Conservation (phyloP, 208 protist species). For the Trypanosoma brucei region DNA sequence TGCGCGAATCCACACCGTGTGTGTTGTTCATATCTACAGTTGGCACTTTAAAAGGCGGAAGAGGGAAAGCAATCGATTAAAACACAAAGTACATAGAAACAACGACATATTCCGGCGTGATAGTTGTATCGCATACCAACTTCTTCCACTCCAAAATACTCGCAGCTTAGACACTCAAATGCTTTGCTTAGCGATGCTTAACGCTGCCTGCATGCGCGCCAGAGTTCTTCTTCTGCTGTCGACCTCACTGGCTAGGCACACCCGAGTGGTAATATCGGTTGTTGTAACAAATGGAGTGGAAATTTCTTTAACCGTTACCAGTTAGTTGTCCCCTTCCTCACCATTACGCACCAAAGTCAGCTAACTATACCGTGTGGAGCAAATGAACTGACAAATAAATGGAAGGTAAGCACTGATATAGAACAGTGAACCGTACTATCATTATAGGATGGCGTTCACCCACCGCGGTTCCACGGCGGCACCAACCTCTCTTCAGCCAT, state of each 20-base stretch:
- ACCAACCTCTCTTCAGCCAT: too few relatives aligned
- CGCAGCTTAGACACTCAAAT: background rate
- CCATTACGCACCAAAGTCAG: too few relatives aligned
- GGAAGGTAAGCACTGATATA: too few relatives aligned
- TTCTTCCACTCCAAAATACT: background rate
- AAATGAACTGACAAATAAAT: too few relatives aligned
- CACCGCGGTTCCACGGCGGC: too few relatives aligned
- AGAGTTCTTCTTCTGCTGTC: slow-evolving; percentile 33
- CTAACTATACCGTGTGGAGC: too few relatives aligned
- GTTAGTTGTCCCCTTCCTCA: background rate
- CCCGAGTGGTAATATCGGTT: slow-evolving; percentile 1
- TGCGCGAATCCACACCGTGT: background rate
- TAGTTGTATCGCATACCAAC: background rate
- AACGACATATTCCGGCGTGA: background rate
- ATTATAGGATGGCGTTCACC: too few relatives aligned
- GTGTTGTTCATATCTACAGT: background rate
- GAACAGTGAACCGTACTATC: too few relatives aligned
- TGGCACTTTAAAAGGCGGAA: too few relatives aligned
- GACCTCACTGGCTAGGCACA: slow-evolving; percentile 45
- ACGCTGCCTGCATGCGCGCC: slow-evolving; percentile 40
- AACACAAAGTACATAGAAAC: background rate
- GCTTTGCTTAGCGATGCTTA: slow-evolving; percentile 28
- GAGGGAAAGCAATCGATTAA: too few relatives aligned
- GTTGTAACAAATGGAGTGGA: too few relatives aligned
- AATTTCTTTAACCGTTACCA: too few relatives aligned